Evolutionary conservation across 2,329 filamentous ascomycete genomes (phyloP).

Genomic region (Teratosphaeriaceae sp.): DNA sequence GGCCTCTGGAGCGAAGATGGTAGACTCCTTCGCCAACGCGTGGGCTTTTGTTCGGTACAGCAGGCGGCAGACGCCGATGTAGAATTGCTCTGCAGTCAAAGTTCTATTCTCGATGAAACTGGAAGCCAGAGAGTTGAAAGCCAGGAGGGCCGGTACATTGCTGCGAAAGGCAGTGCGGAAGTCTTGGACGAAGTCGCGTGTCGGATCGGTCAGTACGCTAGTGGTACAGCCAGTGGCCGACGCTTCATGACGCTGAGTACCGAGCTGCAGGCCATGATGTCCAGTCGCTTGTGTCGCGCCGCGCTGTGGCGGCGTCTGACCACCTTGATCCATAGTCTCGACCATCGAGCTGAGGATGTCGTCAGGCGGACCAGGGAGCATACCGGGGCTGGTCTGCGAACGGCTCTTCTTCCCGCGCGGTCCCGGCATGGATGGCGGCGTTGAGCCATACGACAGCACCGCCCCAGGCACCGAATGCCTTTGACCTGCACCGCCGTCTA

Average conservation of each 20-base stretch:
- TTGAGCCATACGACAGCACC: background rate
- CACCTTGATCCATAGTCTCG: too few relatives aligned
- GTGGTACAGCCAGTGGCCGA: too few relatives aligned
- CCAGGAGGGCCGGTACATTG: background rate
- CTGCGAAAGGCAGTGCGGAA: background rate
- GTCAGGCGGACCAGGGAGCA: too few relatives aligned
- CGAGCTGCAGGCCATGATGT: too few relatives aligned
- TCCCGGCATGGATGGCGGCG: background rate
- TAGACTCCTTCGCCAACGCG: conserved; percentile 3
- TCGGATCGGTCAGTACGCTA: too few relatives aligned
- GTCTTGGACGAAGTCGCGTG: background rate
- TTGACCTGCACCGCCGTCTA: background rate
- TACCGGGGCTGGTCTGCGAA: too few relatives aligned
- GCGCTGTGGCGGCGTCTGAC: too few relatives aligned
- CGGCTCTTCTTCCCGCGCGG: too few relatives aligned
- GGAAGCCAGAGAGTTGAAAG: background rate
- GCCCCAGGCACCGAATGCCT: background rate
- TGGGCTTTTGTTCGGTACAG: conserved; percentile 4
- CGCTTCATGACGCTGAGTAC: too few relatives aligned
- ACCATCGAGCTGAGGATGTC: too few relatives aligned
- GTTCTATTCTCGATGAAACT: conserved; percentile 5
- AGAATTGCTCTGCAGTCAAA: conserved; percentile 5
- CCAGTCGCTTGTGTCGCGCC: too few relatives aligned
- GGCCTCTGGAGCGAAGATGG: conserved; percentile 1
- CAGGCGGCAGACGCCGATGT: conserved; percentile 6